phyloP scores from a whole-genome alignment of 2,329 filamentous ascomycete species.

The Sporothrix curviconia region DNA sequence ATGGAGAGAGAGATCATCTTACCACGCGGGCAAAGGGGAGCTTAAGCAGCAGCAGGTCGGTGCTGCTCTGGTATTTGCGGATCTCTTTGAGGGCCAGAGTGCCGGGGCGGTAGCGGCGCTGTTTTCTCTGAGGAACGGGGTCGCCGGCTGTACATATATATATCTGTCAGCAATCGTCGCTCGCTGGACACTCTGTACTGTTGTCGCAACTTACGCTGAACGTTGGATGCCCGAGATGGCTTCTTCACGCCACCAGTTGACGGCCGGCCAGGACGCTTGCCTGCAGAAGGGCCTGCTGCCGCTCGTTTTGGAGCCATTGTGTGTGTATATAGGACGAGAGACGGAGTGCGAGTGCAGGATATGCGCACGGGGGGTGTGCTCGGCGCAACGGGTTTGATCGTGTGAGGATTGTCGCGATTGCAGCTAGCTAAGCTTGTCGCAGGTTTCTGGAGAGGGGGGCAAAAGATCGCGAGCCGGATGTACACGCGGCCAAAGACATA shows the following conservation, averaged over 20 bases:
- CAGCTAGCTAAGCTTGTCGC: neutral
- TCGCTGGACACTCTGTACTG: slow-evolving; percentile 16
- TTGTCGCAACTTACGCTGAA: slow-evolving; percentile 5
- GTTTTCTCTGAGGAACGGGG: slow-evolving; percentile 56
- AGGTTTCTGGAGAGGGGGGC: neutral
- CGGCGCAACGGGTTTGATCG: neutral
- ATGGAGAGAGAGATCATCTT: slow-evolving; percentile 20
- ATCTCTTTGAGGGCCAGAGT: slow-evolving; percentile 90
- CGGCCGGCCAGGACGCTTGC: slow-evolving; percentile 4
- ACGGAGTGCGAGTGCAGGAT: neutral
- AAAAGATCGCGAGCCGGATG: neutral
- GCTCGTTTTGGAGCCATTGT: slow-evolving; percentile 4
- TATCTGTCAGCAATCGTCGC: neutral
- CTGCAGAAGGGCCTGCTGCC: neutral
- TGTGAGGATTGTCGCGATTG: neutral
- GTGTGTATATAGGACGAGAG: neutral
- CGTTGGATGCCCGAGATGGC: neutral
- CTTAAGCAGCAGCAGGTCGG: slow-evolving; percentile 77
- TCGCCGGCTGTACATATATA: slow-evolving; percentile 54
- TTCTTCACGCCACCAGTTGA: slow-evolving; percentile 10
- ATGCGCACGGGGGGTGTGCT: neutral
- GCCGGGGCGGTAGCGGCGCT: slow-evolving; percentile 65
- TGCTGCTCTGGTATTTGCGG: slow-evolving; percentile 79
- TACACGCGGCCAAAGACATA: no score
- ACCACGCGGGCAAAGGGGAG: slow-evolving; percentile 74